Conservation (phyloP, 371 early-diverging fungal species). For the Syncephalastrum racemosum region DNA sequence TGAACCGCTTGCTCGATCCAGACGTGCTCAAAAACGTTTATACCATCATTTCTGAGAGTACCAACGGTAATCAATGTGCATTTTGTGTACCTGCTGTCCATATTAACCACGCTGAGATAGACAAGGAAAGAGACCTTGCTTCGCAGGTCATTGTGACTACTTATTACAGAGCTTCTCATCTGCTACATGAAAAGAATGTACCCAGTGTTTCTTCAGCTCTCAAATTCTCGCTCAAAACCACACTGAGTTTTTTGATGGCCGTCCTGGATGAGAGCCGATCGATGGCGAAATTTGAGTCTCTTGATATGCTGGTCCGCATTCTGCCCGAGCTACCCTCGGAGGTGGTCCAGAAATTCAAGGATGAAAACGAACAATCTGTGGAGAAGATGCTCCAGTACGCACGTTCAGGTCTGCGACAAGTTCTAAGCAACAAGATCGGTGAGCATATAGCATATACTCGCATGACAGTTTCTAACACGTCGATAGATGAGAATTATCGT, state of each 20-base stretch:
- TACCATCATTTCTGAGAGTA: slow-evolving; percentile 15
- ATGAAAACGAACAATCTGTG: slow-evolving; percentile 19
- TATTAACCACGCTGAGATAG: slow-evolving; percentile 9
- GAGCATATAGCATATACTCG: slow-evolving; percentile 3
- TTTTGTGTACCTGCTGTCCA: neutral
- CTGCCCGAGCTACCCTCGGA: slow-evolving; percentile 30
- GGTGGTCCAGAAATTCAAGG: slow-evolving; percentile 32
- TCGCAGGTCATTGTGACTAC: slow-evolving; percentile 22
- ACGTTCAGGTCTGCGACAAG: slow-evolving; percentile 28
- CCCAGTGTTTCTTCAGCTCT: slow-evolving; percentile 34
- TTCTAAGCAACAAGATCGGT: slow-evolving; percentile 40
- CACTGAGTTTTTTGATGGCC: slow-evolving; percentile 26
- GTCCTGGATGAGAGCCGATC: slow-evolving; percentile 30
- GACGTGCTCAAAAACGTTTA: slow-evolving; percentile 38
- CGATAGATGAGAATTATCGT: slow-evolving; percentile 27
- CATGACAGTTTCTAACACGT: too few relatives aligned
- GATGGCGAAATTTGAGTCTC: slow-evolving; percentile 32
- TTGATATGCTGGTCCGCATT: slow-evolving; percentile 25
- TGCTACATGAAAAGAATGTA: slow-evolving; percentile 21
- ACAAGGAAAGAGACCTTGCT: slow-evolving; percentile 20
- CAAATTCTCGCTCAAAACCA: slow-evolving; percentile 32
- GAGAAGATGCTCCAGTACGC: slow-evolving; percentile 22
- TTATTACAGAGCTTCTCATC: slow-evolving; percentile 24
- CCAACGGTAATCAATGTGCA: slow-evolving; percentile 8
- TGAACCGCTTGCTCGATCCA: slow-evolving; percentile 41